Base-by-base conservation (phyloP, 306 rosid genomes). In the Casuarina glauca region DNA sequence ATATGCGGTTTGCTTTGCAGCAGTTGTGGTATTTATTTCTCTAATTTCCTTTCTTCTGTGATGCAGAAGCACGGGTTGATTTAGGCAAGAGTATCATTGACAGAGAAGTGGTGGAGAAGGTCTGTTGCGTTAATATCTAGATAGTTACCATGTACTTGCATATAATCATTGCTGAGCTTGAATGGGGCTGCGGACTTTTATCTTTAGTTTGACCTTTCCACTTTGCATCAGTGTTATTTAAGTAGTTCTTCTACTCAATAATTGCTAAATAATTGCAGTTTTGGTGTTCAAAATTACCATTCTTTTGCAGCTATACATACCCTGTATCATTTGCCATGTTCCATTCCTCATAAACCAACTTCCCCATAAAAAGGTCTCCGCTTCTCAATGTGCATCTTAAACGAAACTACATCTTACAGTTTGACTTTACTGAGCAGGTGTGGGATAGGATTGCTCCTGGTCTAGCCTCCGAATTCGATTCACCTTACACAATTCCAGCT, bases 381-480 rank as follows among this genome's bases (percentile, higher is more conserved):
- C 36, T 71, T n/a, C 53, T 50, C 46, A 64, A 63, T 70, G 43
- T 42, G 72, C 67, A 70, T 78, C 76, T 77, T 9, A 75, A 70
- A 61, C 20, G 82, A 79, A 76, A 73, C 20, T 53, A 43, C 20
- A 79, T 55, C 73, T 61, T 45, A 72, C 13, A 2, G 36, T 5
- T 71, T 78, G 45, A 17, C 41, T 69, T 67, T 54, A 70, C 80
- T 79, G 79, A 67, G 61, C 89, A 95, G 99, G 99, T 95, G 50
- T 93, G 97, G 99, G 94, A 93, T 70, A 82, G 88, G 86, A 93
- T 95, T 78, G 97, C 96, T 84, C 99, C 99, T 44, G 97, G 97
- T 81, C 79, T 95, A 58, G 93, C 88, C 77, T 83, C 95, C 71
- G 80, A 88, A 74, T 95, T 92, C 73, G 97, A 88, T 79, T 80